These are phyloP conservation scores for Diaporthe velutina DNA, from an alignment of 2,329 filamentous ascomycete species.

Conservation along the genomic window DNA sequence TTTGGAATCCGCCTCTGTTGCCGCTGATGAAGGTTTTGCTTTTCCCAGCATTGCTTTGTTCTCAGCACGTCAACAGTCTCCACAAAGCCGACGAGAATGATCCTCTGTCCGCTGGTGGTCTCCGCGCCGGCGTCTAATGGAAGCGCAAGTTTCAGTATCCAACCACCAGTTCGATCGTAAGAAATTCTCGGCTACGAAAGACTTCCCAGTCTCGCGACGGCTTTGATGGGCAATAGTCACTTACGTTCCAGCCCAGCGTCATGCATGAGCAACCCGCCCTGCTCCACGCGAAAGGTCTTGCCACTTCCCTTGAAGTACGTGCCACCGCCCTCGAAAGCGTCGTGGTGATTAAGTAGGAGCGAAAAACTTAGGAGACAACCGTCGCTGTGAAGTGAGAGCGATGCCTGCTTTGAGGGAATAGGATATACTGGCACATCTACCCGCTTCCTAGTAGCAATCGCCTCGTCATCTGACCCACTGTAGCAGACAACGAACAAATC, in stretches of 20 bases:
- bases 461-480: not conserved
- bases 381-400: conserved; percentile 37
- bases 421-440: not conserved
- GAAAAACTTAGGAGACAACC: conserved; percentile 38
- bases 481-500: conserved; percentile 39
- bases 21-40: conserved; percentile 1
- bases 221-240: not conserved
- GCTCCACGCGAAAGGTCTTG: conserved; percentile 34
- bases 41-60: conserved; percentile 35
- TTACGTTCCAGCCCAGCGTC: conserved; percentile 39
- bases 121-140: conserved; percentile 34
- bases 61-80: conserved; percentile 38
- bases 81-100: conserved; percentile 39
- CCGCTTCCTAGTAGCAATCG: not conserved
- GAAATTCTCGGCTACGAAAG: not conserved
- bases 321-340: conserved; percentile 37
- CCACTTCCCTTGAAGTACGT: conserved; percentile 37
- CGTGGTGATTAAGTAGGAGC: conserved; percentile 36
- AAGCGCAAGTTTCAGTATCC: not conserved
- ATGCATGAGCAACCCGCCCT: conserved; percentile 38
- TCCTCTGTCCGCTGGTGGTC: conserved; percentile 34
- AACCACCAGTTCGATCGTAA: not conserved
- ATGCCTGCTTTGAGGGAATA: conserved; percentile 38
- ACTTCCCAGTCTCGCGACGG: not conserved
- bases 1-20: not conserved